Evolutionary conservation across 2,329 filamentous ascomycete genomes (phyloP).

Genomic region (Penicillium aurantiogriseum): DNA sequence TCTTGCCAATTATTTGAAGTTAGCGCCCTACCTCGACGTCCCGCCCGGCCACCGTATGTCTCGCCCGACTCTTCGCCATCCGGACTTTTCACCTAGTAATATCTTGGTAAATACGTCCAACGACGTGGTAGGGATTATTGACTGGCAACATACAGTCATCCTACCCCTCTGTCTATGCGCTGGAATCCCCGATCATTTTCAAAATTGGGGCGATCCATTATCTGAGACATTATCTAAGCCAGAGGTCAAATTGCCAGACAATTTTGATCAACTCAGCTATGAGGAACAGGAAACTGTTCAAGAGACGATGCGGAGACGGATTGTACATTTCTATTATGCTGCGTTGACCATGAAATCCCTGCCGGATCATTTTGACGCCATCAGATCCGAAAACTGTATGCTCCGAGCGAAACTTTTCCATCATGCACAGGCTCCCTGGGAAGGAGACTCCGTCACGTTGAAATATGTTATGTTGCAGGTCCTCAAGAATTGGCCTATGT

Average conservation of each 20-base stretch:
- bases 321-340: conserved; percentile 27
- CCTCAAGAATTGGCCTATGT: conserved; percentile 24
- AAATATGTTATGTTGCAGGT: conserved; percentile 25
- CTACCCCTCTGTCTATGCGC: conserved; percentile 31
- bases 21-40: conserved; percentile 20
- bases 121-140: conserved; percentile 31
- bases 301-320: conserved; percentile 23
- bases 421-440: conserved; percentile 26
- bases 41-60: conserved; percentile 15
- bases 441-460: conserved; percentile 29
- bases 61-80: conserved; percentile 27
- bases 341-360: conserved; percentile 24
- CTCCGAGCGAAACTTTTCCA: conserved; percentile 27
- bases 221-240: conserved; percentile 26
- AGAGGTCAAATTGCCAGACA: conserved; percentile 24
- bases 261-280: conserved; percentile 22
- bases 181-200: conserved; percentile 34
- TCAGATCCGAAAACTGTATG: conserved; percentile 20
- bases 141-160: conserved; percentile 33
- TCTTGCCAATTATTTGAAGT: conserved; percentile 17
- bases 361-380: conserved; percentile 26
- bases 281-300: conserved; percentile 22
- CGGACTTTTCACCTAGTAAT: conserved; percentile 31
- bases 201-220: conserved; percentile 35
- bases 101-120: conserved; percentile 29